Conservation (phyloP, 2,329 filamentous ascomycete species). For the Byssothecium circinans region DNA sequence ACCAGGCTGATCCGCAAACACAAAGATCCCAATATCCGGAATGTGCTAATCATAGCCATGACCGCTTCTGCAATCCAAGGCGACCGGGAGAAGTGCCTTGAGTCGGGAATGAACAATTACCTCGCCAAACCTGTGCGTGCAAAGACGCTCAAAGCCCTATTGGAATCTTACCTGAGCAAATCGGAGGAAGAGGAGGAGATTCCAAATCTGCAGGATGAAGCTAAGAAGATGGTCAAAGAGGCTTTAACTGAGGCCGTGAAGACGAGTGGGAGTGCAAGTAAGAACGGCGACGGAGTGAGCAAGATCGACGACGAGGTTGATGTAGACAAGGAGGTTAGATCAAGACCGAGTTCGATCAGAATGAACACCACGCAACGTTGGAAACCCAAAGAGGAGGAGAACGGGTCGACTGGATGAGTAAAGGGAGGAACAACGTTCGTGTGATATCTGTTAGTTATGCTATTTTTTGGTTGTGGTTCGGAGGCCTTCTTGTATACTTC, state of each 20-base stretch:
- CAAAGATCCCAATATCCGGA: constrained; percentile 71
- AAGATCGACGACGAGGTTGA: background rate
- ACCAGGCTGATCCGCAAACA: constrained; percentile 82
- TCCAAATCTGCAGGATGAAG: constrained; percentile 51
- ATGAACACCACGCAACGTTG: constrained; percentile 10
- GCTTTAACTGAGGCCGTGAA: constrained; percentile 23
- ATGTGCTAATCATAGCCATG: constrained; percentile 95
- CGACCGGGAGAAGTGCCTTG: constrained; percentile 92
- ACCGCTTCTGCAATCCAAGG: constrained; percentile 93
- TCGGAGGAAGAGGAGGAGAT: constrained; percentile 40
- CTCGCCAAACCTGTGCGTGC: constrained; percentile 92
- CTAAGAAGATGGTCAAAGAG: constrained; percentile 47
- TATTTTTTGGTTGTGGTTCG: no score
- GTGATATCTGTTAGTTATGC: no score
- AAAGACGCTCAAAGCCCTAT: constrained; percentile 80
- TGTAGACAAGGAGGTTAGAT: background rate
- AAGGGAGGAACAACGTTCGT: no score
- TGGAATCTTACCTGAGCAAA: constrained; percentile 67
- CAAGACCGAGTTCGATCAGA: constrained; percentile 12
- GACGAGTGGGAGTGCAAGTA: background rate
- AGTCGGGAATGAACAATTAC: constrained; percentile 97
- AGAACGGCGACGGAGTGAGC: background rate
- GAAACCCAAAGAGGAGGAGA: no score
- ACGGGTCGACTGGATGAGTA: no score
- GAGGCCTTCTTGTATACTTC: no score